Evolutionary conservation across 2,329 filamentous ascomycete species (phyloP).

Genomic region (Exserohilum turcica): DNA sequence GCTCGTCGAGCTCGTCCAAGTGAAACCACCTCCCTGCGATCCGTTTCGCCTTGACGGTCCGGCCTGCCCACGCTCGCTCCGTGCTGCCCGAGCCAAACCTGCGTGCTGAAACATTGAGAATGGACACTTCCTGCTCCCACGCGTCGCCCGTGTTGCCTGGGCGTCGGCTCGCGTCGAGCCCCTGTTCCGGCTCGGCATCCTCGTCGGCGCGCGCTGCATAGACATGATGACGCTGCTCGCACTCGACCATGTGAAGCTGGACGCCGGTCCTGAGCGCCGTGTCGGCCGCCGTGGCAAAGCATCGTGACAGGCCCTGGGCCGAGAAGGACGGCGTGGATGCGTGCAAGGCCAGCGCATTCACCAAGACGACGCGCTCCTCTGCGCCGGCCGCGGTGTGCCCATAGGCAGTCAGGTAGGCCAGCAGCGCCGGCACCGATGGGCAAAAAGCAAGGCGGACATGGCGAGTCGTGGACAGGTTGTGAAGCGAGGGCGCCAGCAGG

Average conservation of each 20-base stretch:
- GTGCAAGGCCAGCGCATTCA: constrained; percentile 70
- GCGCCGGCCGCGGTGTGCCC: constrained; percentile 16
- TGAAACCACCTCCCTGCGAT: constrained; percentile 54
- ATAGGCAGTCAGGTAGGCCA: constrained; percentile 70
- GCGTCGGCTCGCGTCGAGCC: constrained; percentile 8
- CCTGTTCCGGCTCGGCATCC: constrained; percentile 46
- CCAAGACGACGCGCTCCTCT: constrained; percentile 59
- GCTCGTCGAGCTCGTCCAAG: constrained; percentile 27
- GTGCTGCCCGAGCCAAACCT: constrained; percentile 40
- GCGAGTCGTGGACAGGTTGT: constrained; percentile 69
- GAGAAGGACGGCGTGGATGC: constrained; percentile 74
- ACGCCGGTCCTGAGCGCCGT: constrained; percentile 52
- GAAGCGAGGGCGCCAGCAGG: constrained; percentile 68
- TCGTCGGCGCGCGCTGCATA: constrained; percentile 63
- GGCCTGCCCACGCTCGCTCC: constrained; percentile 54
- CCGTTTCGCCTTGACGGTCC: constrained; percentile 52
- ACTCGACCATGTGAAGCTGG: constrained; percentile 53
- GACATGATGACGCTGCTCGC: constrained; percentile 18
- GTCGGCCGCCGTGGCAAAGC: constrained; percentile 67
- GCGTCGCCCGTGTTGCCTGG: constrained; percentile 29
- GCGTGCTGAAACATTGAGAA: constrained; percentile 55
- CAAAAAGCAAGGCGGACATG: constrained; percentile 74
- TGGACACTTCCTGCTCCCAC: constrained; percentile 55
- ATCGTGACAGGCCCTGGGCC: constrained; percentile 70
- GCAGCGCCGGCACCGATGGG: constrained; percentile 75